Conservation (phyloP, 148 eudicot species). For the Chenopodium album region DNA sequence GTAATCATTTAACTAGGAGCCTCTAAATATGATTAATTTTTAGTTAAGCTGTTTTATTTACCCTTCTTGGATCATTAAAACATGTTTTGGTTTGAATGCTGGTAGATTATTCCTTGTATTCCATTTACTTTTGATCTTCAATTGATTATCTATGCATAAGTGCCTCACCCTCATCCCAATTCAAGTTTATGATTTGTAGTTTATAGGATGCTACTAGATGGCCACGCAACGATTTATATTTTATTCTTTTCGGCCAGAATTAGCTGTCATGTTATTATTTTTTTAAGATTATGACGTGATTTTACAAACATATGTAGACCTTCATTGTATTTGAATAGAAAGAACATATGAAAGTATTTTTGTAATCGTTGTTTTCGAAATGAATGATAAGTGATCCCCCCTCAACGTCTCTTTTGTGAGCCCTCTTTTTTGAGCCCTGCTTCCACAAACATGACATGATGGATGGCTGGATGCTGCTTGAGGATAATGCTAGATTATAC, state of each 20-base stretch:
- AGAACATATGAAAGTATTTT: too few species aligned
- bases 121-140: background rate
- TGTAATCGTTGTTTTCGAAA: background rate
- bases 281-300: too few species aligned
- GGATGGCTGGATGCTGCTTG: slow-evolving; percentile 20
- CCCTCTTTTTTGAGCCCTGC: slow-evolving; percentile 19
- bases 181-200: background rate
- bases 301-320: too few species aligned
- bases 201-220: slow-evolving; percentile 20
- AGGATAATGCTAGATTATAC: slow-evolving; percentile 29
- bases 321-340: too few species aligned
- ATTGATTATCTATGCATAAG: background rate
- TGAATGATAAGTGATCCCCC: slow-evolving; percentile 25
- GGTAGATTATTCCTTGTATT: background rate
- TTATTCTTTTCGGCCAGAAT: background rate
- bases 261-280: background rate
- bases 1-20: background rate
- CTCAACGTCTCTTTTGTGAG: slow-evolving; percentile 7
- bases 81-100: background rate
- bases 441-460: slow-evolving; percentile 24
- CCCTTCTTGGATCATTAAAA: background rate
- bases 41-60: slow-evolving; percentile 1
- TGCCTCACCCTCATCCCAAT: background rate
- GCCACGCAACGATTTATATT: background rate
- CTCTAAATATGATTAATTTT: background rate